Percentiles rank a stretch among this genome's conserved stretches.
These are phyloP conservation scores for Rubus idaeus DNA, from an alignment of 306 rosid species.

Conservation along the genomic window DNA sequence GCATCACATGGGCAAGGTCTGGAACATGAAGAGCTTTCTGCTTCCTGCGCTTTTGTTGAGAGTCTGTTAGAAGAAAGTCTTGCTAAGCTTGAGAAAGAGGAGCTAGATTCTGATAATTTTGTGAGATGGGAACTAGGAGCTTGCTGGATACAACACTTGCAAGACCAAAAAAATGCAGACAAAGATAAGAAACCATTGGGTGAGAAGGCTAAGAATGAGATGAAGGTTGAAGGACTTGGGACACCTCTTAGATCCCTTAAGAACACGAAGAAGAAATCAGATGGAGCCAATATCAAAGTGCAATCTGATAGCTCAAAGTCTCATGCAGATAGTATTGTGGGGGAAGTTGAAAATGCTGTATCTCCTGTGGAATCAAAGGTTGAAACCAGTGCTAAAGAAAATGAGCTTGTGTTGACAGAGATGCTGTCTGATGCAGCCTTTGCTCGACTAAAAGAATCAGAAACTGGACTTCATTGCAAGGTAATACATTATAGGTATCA, in stretches of 20 bases:
- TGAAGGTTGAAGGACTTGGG: constrained; percentile 98
- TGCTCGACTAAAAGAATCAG: constrained; percentile 81
- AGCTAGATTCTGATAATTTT: constrained; percentile 46
- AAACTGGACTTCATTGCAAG: constrained; percentile 95
- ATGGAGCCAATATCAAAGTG: constrained; percentile 44
- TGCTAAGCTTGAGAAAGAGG: constrained; percentile 77
- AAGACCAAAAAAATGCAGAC: constrained; percentile 81
- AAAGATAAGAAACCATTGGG: constrained; percentile 73
- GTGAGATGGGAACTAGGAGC: constrained; percentile 99
- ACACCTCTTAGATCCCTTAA: constrained; percentile 83
- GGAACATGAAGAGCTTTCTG: constrained; percentile 61
- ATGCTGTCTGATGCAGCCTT: constrained; percentile 73
- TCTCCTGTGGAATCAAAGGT: constrained; percentile 45
- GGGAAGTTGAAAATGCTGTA: constrained; percentile 47
- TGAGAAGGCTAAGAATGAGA: constrained; percentile 75
- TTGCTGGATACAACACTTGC: constrained; percentile 99
- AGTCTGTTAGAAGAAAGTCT: constrained; percentile 70
- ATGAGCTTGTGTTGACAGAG: constrained; percentile 65
- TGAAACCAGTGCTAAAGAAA: constrained; percentile 62
- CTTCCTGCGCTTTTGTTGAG: constrained; percentile 57
- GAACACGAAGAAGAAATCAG: constrained; percentile 75
- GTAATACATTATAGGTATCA: constrained; percentile 43
- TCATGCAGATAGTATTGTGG: constrained; percentile 37
- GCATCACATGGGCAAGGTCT: constrained; percentile 39
- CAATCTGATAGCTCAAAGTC: constrained; percentile 48